Base-by-base conservation (phyloP, 768 basidiomycete genomes). In the Amanita fuliginea region DNA sequence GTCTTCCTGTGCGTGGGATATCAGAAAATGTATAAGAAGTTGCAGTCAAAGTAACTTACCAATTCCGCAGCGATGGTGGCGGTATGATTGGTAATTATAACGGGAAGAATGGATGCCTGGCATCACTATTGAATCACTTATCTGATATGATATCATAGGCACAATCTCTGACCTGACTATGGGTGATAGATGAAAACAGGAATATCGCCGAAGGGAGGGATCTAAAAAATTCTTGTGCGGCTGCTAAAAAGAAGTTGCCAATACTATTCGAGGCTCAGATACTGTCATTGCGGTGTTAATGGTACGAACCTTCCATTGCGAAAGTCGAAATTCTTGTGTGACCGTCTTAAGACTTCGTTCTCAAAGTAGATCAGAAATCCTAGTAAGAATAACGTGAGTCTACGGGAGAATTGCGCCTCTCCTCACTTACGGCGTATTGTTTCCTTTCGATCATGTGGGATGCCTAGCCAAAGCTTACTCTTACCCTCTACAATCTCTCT, bases 351-450 rank as follows among this genome's bases (percentile, higher is more conserved):
- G 6, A 93, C 72, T 56, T 95, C 87, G 53, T 78, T 82, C 63
- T 97, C 90, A 54, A 96, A 95, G 59, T 91, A 77, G 3, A 97
- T 93, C 16, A 98, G 73, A 62, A 98, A 95, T 0, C 92, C 92
- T 91, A 60, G 32, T n/a, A n/a, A n/a, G 30, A 47, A 32, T 28
- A 28, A 36, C 3, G n/a, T 56, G 10, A 47, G 42, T 37, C 32
- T 24, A 14, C 5, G 21, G 8, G 18, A 11, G 22, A 19, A 13
- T 5, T 2, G 13, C 11, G 14, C 6, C 34, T 33, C 8, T 45
- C 11, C 11, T 33, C 19, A 18, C 45, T 22, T 65, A 89, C 92
- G 88, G 62, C 93, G 74, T 45, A 97, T 90, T 21, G 83, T 82
- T 62, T 97, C 94, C 63, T 93, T 92, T 54, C 90, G 77, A 60